Percentiles rank a stretch among this genome's conserved stretches.
Evolutionary conservation across 306 rosid species (phyloP).

Genomic region (cucumber (Cucumis sativus)): Cucumber_9930_V3 NC_026658.2:14191001-14191500

Average conservation of each 20-base stretch:
- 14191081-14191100: neutral
- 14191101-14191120: neutral
- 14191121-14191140: neutral
- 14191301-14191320: neutral
- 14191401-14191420: constrained; percentile 66
- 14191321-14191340: neutral
- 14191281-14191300: neutral
- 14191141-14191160: too few species aligned
- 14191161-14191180: too few species aligned
- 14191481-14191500: constrained; percentile 95
- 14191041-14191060: neutral
- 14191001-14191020: constrained; percentile 65
- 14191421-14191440: constrained; percentile 93
- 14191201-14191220: neutral
- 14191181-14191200: too few species aligned
- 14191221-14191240: neutral
- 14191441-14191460: constrained; percentile 86
- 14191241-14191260: neutral
- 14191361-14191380: neutral
- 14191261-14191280: neutral
- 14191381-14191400: neutral
- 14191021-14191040: neutral
- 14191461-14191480: constrained; percentile 80
- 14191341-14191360: neutral
- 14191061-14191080: neutral